Conservation (phyloP, 2,329 filamentous ascomycete species). For the Delphinella strobiligena region DNA sequence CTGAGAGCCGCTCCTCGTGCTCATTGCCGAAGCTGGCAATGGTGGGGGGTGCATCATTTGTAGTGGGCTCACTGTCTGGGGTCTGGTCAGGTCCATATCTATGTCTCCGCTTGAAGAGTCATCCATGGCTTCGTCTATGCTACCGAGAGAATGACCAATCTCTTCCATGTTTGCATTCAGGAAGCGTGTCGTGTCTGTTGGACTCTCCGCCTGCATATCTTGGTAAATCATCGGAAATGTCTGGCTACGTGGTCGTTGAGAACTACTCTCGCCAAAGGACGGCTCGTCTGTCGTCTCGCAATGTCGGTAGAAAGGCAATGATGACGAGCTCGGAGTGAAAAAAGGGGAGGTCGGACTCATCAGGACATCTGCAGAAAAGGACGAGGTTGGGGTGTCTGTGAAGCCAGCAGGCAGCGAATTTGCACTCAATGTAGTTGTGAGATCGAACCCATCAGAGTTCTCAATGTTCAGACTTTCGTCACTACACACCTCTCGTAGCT, state of each 20-base stretch:
- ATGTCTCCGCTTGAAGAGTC: constrained; percentile 14
- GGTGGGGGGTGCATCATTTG: constrained; percentile 36
- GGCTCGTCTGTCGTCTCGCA: constrained; percentile 27
- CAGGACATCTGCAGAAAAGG: constrained; percentile 52
- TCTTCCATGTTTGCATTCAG: constrained; percentile 28
- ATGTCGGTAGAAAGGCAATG: constrained; percentile 25
- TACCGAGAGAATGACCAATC: constrained; percentile 20
- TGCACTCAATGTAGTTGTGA: constrained; percentile 49
- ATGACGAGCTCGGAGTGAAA: constrained; percentile 62
- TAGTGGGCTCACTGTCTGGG: constrained; percentile 18
- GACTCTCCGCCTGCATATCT: constrained; percentile 32
- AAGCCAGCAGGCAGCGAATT: constrained; percentile 57
- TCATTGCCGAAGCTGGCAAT: constrained; percentile 21
- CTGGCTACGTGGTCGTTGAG: constrained; percentile 71
- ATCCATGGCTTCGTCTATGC: constrained; percentile 30
- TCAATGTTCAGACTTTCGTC: constrained; percentile 56
- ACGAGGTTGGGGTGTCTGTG: constrained; percentile 40
- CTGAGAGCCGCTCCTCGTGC: neutral
- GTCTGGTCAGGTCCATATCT: neutral
- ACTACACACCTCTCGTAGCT: constrained; percentile 48
- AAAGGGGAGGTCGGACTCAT: constrained; percentile 66
- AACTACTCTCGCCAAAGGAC: too few relatives aligned
- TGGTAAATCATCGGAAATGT: constrained; percentile 67
- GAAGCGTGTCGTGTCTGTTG: constrained; percentile 32
- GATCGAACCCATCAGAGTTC: constrained; percentile 47